Base-by-base conservation (phyloP, 495 filamentous ascomycete genomes). In the Cladorrhinum samala region DNA sequence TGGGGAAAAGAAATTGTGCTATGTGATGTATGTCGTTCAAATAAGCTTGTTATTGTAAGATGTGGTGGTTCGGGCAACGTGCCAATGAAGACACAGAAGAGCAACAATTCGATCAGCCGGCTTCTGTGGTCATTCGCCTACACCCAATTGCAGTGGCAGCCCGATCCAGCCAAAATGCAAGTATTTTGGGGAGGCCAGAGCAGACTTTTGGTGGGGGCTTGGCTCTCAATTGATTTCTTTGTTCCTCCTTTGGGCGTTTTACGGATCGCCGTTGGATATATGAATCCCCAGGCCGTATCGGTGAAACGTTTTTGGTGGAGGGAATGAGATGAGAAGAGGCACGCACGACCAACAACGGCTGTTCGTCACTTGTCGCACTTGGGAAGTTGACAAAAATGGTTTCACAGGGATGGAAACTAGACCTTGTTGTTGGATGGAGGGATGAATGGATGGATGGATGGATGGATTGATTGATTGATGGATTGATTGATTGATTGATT, bases 41-140 rank as follows among this genome's bases (percentile, higher is more conserved):
- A 54, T 58, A 58, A 50, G 56, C 51, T 54, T 54, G 51, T 40
- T 40, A 9, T 13, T 46, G 43, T 46, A 20, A 21, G 43, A 47
- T 30, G 16, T 40, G 6, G 33, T 24, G 42, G 38, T 23, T 36
- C 46, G 16, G n/a, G 46, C 18, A 36, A 37, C 55, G 42, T 58
- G 56, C 56, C 56, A 58, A 54, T 58, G 51, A 41, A 40, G 51
- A 54, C 42, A 44, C 54, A 55, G 36, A 37, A 5, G 11, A 57
- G 45, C 37, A 19, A 23, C 33, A 37, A 51, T 52, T 44, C 53
- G 41, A 39, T 19, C 19, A 49, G 41, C 45, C 45, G 36, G 52
- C 45, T 18, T 18, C 13, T 11, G 40, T 18, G n/a, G 39, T 8
- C 9, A 37, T 54, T 44, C 24, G n/a, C n/a, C n/a, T n/a, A n/a